Conservation (phyloP, 352 stramenopile genomes). For the Globisporangium yorkense region DNA sequence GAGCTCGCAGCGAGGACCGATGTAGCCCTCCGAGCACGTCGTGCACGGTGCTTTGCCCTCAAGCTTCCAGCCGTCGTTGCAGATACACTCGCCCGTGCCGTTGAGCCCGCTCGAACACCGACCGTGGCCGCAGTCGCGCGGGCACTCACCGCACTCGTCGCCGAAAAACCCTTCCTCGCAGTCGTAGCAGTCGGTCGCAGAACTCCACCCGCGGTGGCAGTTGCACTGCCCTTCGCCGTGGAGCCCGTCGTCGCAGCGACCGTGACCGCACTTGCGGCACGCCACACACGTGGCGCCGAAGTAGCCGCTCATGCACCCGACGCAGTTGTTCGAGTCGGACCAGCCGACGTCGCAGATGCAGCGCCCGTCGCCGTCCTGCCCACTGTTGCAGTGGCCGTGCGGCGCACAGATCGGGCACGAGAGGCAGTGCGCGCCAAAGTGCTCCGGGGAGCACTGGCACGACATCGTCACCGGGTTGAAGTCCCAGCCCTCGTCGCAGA, state of each 20-base stretch:
- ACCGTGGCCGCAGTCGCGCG: conserved; percentile 67
- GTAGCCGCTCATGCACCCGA: conserved; percentile 82
- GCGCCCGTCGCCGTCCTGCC: conserved; percentile 70
- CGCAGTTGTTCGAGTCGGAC: conserved; percentile 86
- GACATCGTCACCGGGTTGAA: conserved; percentile 86
- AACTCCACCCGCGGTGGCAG: conserved; percentile 75
- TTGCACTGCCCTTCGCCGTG: conserved; percentile 73
- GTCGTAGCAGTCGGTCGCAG: conserved; percentile 73
- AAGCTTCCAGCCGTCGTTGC: conserved; percentile 65
- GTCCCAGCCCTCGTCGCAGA: conserved; percentile 82
- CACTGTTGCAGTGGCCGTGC: conserved; percentile 79
- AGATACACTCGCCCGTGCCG: conserved; percentile 74
- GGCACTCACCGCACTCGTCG: conserved; percentile 60
- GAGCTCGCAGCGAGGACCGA: conserved; percentile 57
- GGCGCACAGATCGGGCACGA: conserved; percentile 82
- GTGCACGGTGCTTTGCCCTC: conserved; percentile 60
- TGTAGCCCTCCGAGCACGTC: conserved; percentile 70
- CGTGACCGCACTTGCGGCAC: conserved; percentile 76
- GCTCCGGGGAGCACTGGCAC: conserved; percentile 77
- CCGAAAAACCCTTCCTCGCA: conserved; percentile 80
- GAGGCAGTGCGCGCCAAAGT: conserved; percentile 73
- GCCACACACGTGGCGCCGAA: conserved; percentile 61
- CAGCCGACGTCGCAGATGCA: conserved; percentile 84
- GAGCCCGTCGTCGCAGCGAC: conserved; percentile 75
- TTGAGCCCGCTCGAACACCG: conserved; percentile 71